Evolutionary conservation across 176 grass and related monocot genomes (phyloP), one percentile per base, ranked within the genome.

Genomic region (Triticum monococcum): DNA sequence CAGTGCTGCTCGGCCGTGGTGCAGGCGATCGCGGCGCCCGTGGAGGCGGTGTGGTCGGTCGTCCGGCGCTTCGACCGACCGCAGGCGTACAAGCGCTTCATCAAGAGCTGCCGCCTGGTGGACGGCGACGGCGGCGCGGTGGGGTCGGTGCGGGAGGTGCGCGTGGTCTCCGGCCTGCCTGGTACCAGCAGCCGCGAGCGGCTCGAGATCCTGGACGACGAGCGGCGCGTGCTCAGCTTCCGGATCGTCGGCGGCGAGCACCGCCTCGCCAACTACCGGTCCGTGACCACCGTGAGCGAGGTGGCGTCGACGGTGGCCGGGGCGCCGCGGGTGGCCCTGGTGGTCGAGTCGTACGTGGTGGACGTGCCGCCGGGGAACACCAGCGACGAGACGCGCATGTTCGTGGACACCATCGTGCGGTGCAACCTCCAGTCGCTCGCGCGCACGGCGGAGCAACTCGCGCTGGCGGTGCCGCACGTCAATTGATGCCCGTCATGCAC

Each of bases 341-440:
- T 98, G 38, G 90, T 94, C 10, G 96, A 98, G 84, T 95, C 96
- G n/a, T 98, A 98, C 52, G 88, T 95, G 32, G 96, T 95, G 48
- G 93, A 98, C 80, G 83, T 98, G 41, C 96, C 93, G 41, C 17
- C 35, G n/a, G 93, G 91, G 35, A 98, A 98, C 91, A 98, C 96
- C 2, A 59, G 4, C 28, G 93, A 98, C 4, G 96, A 95, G 87
- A 98, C 91, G 26, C 79, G 78, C 68, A 16, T 83, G 22, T 95
- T 98, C 89, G 88, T 88, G 12, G 91, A 94, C 70, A 95, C 91
- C 81, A 98, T 98, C 76, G 78, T 98, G 70, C 86, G 91, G 11
- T 86, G 81, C 86, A 98, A 98, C 78, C 96, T 94, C 75, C 91
- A 88, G 37, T 91, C 90, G 25, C 81, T 98, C n/a, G 91, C 84